Evolutionary conservation across 768 basidiomycete species (phyloP).

Genomic region (Lanmaoa pseudosensibilis): DNA sequence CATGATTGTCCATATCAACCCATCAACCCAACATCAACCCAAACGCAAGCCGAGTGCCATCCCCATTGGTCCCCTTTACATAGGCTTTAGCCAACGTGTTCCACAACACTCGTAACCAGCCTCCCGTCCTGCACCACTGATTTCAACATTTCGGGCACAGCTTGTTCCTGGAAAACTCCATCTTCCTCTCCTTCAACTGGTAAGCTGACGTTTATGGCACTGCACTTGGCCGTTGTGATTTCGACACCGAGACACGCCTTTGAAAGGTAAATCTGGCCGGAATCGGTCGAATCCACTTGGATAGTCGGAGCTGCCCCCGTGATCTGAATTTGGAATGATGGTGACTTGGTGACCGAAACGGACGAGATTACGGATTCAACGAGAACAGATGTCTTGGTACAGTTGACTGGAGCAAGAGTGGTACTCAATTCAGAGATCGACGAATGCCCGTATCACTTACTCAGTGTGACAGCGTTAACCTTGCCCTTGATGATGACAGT

Average conservation of each 20-base stretch:
- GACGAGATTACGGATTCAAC: conserved; percentile 93
- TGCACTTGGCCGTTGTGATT: conserved; percentile 93
- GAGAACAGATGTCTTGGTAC: conserved; percentile 82
- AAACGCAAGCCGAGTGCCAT: not conserved
- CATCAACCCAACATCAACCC: not conserved
- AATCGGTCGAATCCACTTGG: conserved; percentile 92
- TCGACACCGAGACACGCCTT: conserved; percentile 76
- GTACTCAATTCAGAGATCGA: conserved; percentile 2
- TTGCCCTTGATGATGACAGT: conserved; percentile 88
- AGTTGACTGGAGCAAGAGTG: conserved; percentile 61
- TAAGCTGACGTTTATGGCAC: conserved; percentile 85
- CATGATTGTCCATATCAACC: not conserved
- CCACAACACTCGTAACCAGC: conserved; percentile 84
- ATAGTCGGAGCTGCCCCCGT: conserved; percentile 89
- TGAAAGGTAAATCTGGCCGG: conserved; percentile 92
- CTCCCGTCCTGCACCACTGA: conserved; percentile 79
- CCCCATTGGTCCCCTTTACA: not conserved
- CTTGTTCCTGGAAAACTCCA: conserved; percentile 84
- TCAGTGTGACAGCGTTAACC: conserved; percentile 87
- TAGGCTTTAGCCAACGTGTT: conserved; percentile 62
- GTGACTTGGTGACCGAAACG: conserved; percentile 84
- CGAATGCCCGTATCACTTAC: conserved; percentile 40
- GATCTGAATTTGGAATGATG: conserved; percentile 91
- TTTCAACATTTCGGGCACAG: conserved; percentile 95
- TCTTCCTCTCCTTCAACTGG: conserved; percentile 89